Evolutionary conservation across 2,329 filamentous ascomycete species (phyloP).

Genomic region (Didymella pinodella): DNA sequence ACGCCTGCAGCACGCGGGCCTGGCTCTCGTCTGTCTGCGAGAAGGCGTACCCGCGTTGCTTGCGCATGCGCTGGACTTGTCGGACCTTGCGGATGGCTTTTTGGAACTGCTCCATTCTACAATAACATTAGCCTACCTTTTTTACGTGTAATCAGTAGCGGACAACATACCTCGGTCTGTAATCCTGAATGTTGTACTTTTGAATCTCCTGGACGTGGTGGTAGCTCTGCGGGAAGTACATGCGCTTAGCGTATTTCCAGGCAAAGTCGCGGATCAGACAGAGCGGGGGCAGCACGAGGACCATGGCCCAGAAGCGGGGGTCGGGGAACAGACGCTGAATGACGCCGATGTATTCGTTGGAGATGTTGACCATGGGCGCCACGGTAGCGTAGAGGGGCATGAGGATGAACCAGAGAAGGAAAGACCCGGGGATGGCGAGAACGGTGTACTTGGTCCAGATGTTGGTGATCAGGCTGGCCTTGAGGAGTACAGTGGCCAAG

Average conservation of each 20-base stretch:
- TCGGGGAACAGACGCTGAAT: slow-evolving; percentile 81
- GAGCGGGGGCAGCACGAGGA: slow-evolving; percentile 77
- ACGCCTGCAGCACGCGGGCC: slow-evolving; percentile 92
- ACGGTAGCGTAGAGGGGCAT: slow-evolving; percentile 86
- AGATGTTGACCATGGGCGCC: slow-evolving; percentile 82
- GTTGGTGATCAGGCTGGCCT: slow-evolving; percentile 92
- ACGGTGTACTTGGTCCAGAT: slow-evolving; percentile 99
- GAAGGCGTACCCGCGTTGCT: slow-evolving; percentile 98
- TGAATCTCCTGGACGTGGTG: slow-evolving; percentile 99
- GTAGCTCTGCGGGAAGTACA: slow-evolving; percentile 96
- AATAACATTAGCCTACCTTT: neutral
- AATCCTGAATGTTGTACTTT: slow-evolving; percentile 99
- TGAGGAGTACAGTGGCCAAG: slow-evolving; percentile 91
- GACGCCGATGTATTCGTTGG: slow-evolving; percentile 83
- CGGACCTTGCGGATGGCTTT: slow-evolving; percentile 98
- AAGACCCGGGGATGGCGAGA: slow-evolving; percentile 91
- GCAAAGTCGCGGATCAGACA: slow-evolving; percentile 89
- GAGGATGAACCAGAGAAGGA: slow-evolving; percentile 90
- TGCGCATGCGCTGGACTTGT: slow-evolving; percentile 98
- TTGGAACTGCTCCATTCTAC: slow-evolving; percentile 98
- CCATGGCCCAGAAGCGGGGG: slow-evolving; percentile 91
- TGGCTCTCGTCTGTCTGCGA: slow-evolving; percentile 97
- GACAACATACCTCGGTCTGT: slow-evolving; percentile 81
- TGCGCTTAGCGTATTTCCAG: slow-evolving; percentile 97
- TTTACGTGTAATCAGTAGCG: no score